phyloP scores from a whole-genome alignment of 164 flowering plant species.

The Malania oleifera region DNA sequence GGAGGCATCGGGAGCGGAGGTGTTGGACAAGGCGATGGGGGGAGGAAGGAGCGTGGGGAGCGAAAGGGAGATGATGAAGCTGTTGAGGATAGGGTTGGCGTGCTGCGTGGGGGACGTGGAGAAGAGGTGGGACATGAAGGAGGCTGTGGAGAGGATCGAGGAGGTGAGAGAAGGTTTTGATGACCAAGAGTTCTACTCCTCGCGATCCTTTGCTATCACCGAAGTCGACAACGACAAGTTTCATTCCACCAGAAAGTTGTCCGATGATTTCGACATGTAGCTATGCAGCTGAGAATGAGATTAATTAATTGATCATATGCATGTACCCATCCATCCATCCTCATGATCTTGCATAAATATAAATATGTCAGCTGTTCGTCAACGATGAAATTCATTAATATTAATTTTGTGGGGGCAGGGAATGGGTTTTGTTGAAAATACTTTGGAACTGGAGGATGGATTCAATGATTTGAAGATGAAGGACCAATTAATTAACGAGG shows the following conservation, averaged over 20 bases:
- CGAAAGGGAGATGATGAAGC: constrained; percentile 57
- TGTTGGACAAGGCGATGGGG: constrained; percentile 61
- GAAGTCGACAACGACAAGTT: not conserved
- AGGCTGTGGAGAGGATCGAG: constrained; percentile 53
- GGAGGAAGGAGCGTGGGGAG: constrained; percentile 21
- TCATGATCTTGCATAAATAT: too few species aligned
- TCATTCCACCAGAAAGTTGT: constrained; percentile 37
- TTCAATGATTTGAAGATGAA: too few species aligned
- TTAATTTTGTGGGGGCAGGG: too few species aligned
- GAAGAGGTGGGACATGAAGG: constrained; percentile 57
- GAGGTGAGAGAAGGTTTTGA: constrained; percentile 48
- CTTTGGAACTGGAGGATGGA: too few species aligned
- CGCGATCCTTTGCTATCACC: constrained; percentile 1
- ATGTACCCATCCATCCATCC: too few species aligned
- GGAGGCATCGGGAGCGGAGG: constrained; percentile 22
- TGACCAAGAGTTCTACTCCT: constrained; percentile 44
- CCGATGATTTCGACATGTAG: constrained; percentile 35
- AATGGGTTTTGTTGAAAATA: too few species aligned
- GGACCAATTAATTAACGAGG: too few species aligned
- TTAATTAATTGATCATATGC: too few species aligned
- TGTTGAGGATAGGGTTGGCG: constrained; percentile 54
- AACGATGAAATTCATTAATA: too few species aligned
- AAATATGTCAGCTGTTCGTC: too few species aligned
- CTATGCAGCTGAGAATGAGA: too few species aligned
- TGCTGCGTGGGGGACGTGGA: constrained; percentile 67